Evolutionary conservation across 2,329 filamentous ascomycete species (phyloP), one percentile per base, ranked within the genome.

Genomic region (Aspergillus amoenus): DNA sequence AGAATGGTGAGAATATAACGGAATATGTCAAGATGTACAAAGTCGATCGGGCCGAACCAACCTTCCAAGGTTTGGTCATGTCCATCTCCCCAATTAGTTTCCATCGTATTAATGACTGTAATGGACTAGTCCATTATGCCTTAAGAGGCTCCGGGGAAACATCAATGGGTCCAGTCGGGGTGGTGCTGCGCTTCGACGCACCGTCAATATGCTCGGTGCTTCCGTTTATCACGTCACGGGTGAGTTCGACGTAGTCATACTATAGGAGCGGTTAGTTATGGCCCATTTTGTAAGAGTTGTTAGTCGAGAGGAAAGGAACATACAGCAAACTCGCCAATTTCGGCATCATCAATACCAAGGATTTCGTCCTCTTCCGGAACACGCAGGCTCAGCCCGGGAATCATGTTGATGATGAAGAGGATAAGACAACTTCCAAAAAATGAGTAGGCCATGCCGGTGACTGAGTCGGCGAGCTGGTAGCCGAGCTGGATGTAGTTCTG

Each of bases 171-270:
- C 54, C 60, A 5, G 62, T 61, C 3, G 69, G 68, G 13, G 69
- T 69, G 42, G 66, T 57, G 22, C 66, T 69, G 47, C 69, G 69
- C 61, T 70, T 71, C 24, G 69, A 72, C 34, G 60, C 56, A 30
- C 52, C 56, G 15, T 71, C 69, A 13, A 62, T 61, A 37, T 52
- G 46, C 44, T 73, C 68, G 13, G 59, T 57, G 43, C 39, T 58
- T 13, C 57, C 40, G 34, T 55, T 77, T 55, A 82, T 77, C 47
- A 92, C 84, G 66, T 93, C 88, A 61, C 90, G 81, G 18, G 84
- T 88, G 63, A 94, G 80, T 80, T 95, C 91, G 63, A 96, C 90
- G 67, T 95, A 96, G 74, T 96, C 92, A 73, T 96, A 96, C 79
- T 83, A 61, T 46, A 30, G 5, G 34, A 18, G 21, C 5, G 7